phyloP scores from a whole-genome alignment of 2,329 filamentous ascomycete genomes.

The Penicillium sp. region DNA sequence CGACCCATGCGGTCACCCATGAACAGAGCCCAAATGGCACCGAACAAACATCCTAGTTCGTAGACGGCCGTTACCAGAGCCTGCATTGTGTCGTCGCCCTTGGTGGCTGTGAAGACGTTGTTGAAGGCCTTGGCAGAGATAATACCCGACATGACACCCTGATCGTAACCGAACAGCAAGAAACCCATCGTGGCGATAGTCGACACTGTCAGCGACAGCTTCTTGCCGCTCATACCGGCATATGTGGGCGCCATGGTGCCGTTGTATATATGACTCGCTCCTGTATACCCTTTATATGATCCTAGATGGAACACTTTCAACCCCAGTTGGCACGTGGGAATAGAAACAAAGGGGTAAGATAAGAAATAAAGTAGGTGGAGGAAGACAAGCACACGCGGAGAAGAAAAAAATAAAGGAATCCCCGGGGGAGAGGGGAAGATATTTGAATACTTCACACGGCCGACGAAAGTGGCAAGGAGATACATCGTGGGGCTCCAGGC shows the following conservation, averaged over 20 bases:
- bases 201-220: constrained; percentile 54
- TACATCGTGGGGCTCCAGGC: constrained; percentile 20
- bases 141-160: constrained; percentile 41
- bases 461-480: constrained; percentile 20
- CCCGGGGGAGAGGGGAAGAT: constrained; percentile 20
- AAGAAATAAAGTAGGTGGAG: constrained; percentile 3
- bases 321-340: constrained; percentile 2
- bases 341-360: constrained; percentile 1
- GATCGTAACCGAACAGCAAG: constrained; percentile 32
- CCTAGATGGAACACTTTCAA: background rate
- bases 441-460: constrained; percentile 25
- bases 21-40: constrained; percentile 36
- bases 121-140: constrained; percentile 33
- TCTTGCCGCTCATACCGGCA: constrained; percentile 56
- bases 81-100: constrained; percentile 38
- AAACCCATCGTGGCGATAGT: constrained; percentile 61
- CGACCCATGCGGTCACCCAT: constrained; percentile 36
- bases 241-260: constrained; percentile 50
- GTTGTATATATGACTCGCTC: background rate
- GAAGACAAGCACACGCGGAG: constrained; percentile 9
- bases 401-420: constrained; percentile 13
- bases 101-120: constrained; percentile 32
- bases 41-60: constrained; percentile 34
- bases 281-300: background rate
- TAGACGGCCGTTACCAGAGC: constrained; percentile 32